Conservation (phyloP, 1,284 basidiomycete genomes). For the Ceratobasidium sp. region DNA sequence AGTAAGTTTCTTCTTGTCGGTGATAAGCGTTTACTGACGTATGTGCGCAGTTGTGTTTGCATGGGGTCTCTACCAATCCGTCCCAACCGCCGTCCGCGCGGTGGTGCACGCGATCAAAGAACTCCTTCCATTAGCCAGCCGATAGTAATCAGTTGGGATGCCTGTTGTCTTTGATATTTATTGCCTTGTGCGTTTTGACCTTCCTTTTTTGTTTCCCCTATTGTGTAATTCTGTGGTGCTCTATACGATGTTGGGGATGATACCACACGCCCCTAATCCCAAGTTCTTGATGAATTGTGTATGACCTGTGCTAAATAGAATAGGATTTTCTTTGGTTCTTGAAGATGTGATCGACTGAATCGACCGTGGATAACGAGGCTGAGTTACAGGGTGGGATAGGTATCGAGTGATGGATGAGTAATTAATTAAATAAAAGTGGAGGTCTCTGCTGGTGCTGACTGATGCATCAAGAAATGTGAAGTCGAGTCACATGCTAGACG, state of each 20-base stretch:
- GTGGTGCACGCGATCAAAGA: constrained; percentile 30
- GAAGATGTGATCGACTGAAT: background rate
- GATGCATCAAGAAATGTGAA: background rate
- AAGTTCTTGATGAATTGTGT: constrained; percentile 13
- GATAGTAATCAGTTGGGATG: background rate
- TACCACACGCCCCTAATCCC: constrained; percentile 25
- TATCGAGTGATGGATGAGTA: background rate
- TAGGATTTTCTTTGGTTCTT: constrained; percentile 14
- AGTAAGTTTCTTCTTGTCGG: constrained; percentile 63
- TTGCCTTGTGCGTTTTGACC: constrained; percentile 25
- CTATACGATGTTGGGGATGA: background rate
- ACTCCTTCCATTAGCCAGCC: constrained; percentile 41
- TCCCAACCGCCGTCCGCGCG: constrained; percentile 47
- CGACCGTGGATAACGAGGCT: constrained; percentile 1
- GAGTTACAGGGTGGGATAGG: background rate
- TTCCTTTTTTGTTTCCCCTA: background rate
- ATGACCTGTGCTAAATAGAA: constrained; percentile 37
- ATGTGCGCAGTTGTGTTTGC: constrained; percentile 49
- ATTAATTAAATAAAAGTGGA: background rate
- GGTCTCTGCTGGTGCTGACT: background rate
- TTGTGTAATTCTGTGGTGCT: constrained; percentile 25
- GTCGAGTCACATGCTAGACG: constrained; percentile 16
- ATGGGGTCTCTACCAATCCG: constrained; percentile 53
- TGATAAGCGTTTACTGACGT: constrained; percentile 21
- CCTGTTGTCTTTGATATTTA: constrained; percentile 20